Evolutionary conservation across 2,329 filamentous ascomycete species (phyloP).

Genomic region (Pezicula radicicola): DNA sequence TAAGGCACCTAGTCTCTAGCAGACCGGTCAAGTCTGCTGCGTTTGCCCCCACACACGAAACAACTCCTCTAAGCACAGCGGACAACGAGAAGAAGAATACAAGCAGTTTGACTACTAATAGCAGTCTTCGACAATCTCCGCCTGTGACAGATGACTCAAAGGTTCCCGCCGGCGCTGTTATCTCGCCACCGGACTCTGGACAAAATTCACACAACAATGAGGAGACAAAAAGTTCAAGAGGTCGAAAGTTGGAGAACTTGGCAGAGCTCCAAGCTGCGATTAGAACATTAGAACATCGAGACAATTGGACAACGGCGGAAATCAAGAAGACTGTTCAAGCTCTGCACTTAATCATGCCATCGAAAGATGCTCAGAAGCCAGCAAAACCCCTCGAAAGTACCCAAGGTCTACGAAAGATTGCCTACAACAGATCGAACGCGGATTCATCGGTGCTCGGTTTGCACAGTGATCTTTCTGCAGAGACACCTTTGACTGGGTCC

Average conservation of each 20-base stretch:
- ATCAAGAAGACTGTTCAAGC: constrained; percentile 19
- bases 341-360: constrained; percentile 31
- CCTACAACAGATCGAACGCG: constrained; percentile 25
- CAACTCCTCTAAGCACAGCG: constrained; percentile 22
- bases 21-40: constrained; percentile 38
- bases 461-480: constrained; percentile 24
- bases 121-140: constrained; percentile 77
- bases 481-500: constrained; percentile 48
- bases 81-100: constrained; percentile 22
- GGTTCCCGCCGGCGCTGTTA: constrained; percentile 80
- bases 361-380: constrained; percentile 22
- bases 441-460: constrained; percentile 46
- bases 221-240: constrained; percentile 30
- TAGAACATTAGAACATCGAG: constrained; percentile 68
- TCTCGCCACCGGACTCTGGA: constrained; percentile 74
- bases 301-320: constrained; percentile 37
- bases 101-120: constrained; percentile 35
- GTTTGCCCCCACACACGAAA: constrained; percentile 26
- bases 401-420: constrained; percentile 18
- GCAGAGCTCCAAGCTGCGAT: constrained; percentile 78
- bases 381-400: constrained; percentile 11
- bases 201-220: constrained; percentile 75
- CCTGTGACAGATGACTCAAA: constrained; percentile 67
- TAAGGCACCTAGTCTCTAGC: constrained; percentile 19
- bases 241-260: constrained; percentile 24